Evolutionary conservation across 2,329 filamentous ascomycete genomes (phyloP), one percentile per base, ranked within the genome.

Genomic region (Verticillium albo-atrum): DNA sequence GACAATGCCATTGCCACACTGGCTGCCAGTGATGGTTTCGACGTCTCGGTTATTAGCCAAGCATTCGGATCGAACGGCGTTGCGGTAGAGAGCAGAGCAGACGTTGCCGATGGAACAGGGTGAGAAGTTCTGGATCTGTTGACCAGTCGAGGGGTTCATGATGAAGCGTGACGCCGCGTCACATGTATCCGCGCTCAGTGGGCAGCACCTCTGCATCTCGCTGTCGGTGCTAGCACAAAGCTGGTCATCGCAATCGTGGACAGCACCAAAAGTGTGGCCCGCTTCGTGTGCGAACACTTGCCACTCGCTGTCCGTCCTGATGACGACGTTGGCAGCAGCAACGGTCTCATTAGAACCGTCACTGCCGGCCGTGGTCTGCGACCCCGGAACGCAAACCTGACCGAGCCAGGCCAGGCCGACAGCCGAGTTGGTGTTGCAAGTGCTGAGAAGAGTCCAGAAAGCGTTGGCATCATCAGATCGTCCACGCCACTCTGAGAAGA

Each of bases 1-100:
- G 56, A 99, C 95, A 65, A 99, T 98, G 58, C 95, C 95, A 74
- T 99, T 99, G 60, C 95, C 95, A 74, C 95, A 99, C 70, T 93
- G 88, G 66, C 89, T 89, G 58, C 89, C 91, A 0, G 87, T 89
- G 66, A 96, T 91, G 28, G 90, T 95, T 32, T 85, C 83, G 54
- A 99, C 87, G 64, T 90, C 88, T 66, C 85, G 87, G 79, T 99
- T 99, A 72, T 91, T 88, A n/a, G 86, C 88, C 51, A 99, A 79
- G 72, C 95, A 99, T 27, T 71, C 75, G 0, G 86, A 87, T 63
- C 90, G 89, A 72, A 96, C 89, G 62, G 87, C 90, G 68, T 89
- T 89, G 63, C 89, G 85, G 57, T 84, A 86, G 64, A 99, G 81
- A 30, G 91, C 92, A 6, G 90, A 90, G 77, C 95, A 99, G 62